Evolutionary conservation across 1,139 yeast genomes (phyloP), one percentile per base, ranked within the genome.

Genomic region (Hansenula anomala): DNA sequence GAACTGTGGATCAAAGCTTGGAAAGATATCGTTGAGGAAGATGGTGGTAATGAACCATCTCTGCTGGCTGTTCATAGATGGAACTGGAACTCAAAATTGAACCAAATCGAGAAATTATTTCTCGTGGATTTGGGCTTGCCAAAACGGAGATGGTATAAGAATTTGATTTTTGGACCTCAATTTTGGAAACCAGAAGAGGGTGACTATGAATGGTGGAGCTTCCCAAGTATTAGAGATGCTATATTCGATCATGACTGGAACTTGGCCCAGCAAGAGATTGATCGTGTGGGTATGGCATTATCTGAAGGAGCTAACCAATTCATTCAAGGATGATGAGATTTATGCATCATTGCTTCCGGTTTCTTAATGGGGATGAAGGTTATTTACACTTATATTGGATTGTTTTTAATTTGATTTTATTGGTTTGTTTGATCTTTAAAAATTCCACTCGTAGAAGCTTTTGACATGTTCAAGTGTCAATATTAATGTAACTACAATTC

Each of bases 171-270:
- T 58, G 97, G 97, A 0, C 81, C 86, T 7, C 79, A 87, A 36
- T 58, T 70, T 38, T 66, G 72, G 58, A 78, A 79, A 3, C 88
- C 86, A 0, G 69, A 68, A 15, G 56, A 51, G 3, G 61, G 55
- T 9, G 61, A 59, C 30, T 71, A 65, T 46, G 69, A 72, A 40
- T 79, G 86, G 75, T 78, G 81, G 59, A 71, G 87, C 4, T 86
- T 85, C 54, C 96, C 97, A 0, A 73, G 74, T 5, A 67, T 88
- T 3, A 71, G 95, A 46, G 95, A 88, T 54, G 78, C 77, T 3
- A 14, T 3, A 56, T 84, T 32, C 67, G 54, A 52, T 9, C 64
- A 67, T 3, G 75, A 80, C 47, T 73, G 75, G 71, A 16, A 30
- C 22, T 15, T 18, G 19, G n/a, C 66, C 59, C 87, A 83, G 48